Evolutionary conservation across 1,284 basidiomycete species (phyloP).

Genomic region (Ganoderma lingzhi): DNA sequence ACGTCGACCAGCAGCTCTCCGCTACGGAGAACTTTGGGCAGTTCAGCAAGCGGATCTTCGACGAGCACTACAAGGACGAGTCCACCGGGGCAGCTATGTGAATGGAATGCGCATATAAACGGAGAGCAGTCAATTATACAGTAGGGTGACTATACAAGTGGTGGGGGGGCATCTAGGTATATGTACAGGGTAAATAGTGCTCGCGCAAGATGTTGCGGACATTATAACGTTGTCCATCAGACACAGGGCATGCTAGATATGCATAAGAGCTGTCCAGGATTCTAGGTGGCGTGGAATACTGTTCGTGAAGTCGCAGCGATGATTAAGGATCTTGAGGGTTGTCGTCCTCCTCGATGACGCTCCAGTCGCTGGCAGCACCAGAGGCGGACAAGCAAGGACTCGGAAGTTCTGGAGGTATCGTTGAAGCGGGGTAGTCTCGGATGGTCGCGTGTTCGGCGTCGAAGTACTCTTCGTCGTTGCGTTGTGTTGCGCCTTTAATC

Average conservation of each 20-base stretch:
- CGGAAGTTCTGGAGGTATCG: constrained; percentile 47
- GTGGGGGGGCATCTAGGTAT: constrained; percentile 21
- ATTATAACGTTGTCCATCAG: not conserved
- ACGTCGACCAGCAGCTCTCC: constrained; percentile 80
- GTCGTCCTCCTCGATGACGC: constrained; percentile 82
- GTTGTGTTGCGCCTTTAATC: constrained; percentile 64
- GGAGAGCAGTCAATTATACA: constrained; percentile 17
- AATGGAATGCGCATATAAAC: constrained; percentile 9
- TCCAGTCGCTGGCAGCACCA: constrained; percentile 77
- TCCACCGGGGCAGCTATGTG: constrained; percentile 33
- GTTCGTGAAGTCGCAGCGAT: constrained; percentile 11
- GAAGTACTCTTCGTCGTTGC: constrained; percentile 48
- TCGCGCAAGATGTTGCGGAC: constrained; percentile 1
- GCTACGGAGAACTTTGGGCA: constrained; percentile 82
- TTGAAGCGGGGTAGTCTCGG: constrained; percentile 41
- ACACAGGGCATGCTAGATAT: constrained; percentile 18
- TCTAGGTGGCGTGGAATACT: constrained; percentile 11
- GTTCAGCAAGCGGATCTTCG: constrained; percentile 86
- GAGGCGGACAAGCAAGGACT: constrained; percentile 65
- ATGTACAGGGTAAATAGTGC: constrained; percentile 6
- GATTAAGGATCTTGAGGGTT: constrained; percentile 22
- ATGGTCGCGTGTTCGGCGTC: constrained; percentile 57
- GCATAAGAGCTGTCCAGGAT: constrained; percentile 16
- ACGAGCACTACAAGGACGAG: constrained; percentile 73
- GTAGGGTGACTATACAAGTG: constrained; percentile 10